Percentiles rank a stretch among this genome's conserved stretches.
These are phyloP conservation scores for Effrenium voratum DNA, from an alignment of 73 alveolate genomes.

Conservation along the genomic window DNA sequence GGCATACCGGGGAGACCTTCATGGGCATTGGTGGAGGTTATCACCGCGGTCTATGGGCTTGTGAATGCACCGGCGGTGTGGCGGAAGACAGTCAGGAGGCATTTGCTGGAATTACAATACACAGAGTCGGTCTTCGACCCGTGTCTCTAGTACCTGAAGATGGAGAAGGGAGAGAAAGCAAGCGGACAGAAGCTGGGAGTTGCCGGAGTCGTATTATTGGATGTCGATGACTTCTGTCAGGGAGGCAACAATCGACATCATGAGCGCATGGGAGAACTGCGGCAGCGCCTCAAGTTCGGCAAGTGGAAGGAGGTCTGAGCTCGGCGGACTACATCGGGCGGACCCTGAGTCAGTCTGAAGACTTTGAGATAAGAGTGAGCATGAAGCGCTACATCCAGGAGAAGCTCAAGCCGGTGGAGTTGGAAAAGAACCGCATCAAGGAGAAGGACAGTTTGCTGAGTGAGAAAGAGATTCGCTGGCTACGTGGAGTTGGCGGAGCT, in stretches of 20 bases:
- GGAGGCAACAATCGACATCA: background rate
- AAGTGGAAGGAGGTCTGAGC: background rate
- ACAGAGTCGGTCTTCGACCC: slow-evolving; percentile 32
- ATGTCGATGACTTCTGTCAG: background rate
- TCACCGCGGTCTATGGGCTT: slow-evolving; percentile 28
- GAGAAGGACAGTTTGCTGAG: background rate
- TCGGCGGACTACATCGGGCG: background rate
- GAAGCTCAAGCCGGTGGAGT: background rate
- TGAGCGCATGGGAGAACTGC: background rate
- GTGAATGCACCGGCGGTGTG: slow-evolving; percentile 41
- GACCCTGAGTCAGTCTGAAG: background rate
- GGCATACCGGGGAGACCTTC: slow-evolving; percentile 16
- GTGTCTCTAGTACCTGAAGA: background rate
- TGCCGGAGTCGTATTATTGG: background rate
- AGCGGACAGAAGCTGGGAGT: background rate
- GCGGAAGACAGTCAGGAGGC: slow-evolving; percentile 13
- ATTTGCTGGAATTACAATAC: background rate
- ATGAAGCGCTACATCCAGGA: slow-evolving; percentile 35
- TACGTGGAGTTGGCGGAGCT: slow-evolving; percentile 13
- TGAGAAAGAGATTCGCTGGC: background rate
- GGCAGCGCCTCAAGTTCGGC: background rate
- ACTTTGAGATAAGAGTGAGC: background rate
- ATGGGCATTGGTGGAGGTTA: background rate
- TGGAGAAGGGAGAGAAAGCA: background rate
- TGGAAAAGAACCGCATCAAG: background rate